These are phyloP conservation scores for Debaryomyces robertsiae DNA, from an alignment of 1,139 yeast genomes.

Conservation along the genomic window DNA sequence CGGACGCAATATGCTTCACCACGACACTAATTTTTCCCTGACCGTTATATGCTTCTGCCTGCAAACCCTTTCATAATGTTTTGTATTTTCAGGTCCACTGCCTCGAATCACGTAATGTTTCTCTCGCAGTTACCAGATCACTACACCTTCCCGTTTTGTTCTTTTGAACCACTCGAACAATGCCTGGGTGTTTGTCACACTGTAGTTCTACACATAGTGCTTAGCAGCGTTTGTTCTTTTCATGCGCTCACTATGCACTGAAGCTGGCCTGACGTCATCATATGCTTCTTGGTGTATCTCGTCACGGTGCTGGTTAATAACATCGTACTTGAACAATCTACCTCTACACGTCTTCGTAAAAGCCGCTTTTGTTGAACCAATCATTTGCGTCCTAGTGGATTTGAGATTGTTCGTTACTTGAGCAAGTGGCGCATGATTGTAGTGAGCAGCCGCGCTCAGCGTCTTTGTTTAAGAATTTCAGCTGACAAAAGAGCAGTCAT, in stretches of 20 bases:
- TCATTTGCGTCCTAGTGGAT: background rate
- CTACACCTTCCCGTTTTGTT: too few species aligned
- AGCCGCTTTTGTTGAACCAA: background rate
- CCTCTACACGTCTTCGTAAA: background rate
- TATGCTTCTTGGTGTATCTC: background rate
- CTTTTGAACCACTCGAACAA: too few species aligned
- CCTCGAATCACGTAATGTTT: too few species aligned
- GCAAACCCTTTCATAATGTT: too few species aligned
- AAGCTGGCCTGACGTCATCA: conserved; percentile 3
- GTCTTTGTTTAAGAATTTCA: conserved; percentile 6
- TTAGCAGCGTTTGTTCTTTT: too few species aligned
- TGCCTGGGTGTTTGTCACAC: background rate
- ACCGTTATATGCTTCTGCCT: too few species aligned
- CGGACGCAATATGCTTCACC: too few species aligned
- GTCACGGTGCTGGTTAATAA: conserved; percentile 2
- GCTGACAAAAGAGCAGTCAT: conserved; percentile 1
- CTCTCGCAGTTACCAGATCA: too few species aligned
- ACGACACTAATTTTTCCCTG: too few species aligned
- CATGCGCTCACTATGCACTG: conserved; percentile 1
- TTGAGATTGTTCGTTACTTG: background rate
- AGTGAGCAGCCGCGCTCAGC: conserved; percentile 1
- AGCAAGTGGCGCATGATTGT: conserved; percentile 2
- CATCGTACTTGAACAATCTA: background rate
- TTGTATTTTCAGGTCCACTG: too few species aligned
- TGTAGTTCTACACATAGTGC: background rate